A percentile compares a stretch with the other conserved stretches of the same genome.
phyloP scores from a whole-genome alignment of 768 basidiomycete species.

The Lactifluus pinguis region DNA sequence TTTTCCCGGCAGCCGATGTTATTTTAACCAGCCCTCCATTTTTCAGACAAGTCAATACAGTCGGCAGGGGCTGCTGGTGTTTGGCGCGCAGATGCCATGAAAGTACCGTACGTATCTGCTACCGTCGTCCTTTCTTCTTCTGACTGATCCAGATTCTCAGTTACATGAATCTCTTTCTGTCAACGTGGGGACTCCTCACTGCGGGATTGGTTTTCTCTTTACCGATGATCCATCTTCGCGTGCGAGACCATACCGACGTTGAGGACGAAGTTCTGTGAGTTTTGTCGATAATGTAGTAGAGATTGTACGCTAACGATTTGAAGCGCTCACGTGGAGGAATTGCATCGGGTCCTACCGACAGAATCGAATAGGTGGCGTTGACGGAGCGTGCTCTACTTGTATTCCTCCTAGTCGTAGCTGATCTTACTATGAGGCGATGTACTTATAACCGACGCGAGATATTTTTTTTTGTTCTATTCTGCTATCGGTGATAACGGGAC shows the following conservation, averaged over 20 bases:
- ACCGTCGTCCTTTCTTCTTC: background rate
- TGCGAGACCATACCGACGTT: constrained; percentile 48
- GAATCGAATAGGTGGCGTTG: background rate
- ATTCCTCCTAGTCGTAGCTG: background rate
- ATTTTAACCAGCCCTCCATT: background rate
- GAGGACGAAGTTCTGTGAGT: constrained; percentile 48
- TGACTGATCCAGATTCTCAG: constrained; percentile 20
- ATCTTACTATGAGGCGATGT: background rate
- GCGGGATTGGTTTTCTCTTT: constrained; percentile 57
- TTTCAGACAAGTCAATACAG: constrained; percentile 61
- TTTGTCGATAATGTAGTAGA: background rate
- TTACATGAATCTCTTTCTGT: constrained; percentile 64
- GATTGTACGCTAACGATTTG: background rate
- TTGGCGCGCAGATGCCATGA: constrained; percentile 62
- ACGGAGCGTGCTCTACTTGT: background rate
- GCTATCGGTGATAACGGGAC: background rate
- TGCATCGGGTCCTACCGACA: constrained; percentile 4
- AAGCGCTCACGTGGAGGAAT: constrained; percentile 8
- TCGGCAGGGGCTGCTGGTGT: constrained; percentile 66
- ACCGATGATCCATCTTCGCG: constrained; percentile 66
- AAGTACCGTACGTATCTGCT: constrained; percentile 42
- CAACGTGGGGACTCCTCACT: constrained; percentile 65
- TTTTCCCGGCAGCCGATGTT: background rate
- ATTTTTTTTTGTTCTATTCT: constrained; percentile 1
- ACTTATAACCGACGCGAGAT: background rate